Percentiles rank a stretch among this genome's conserved stretches.
These are phyloP conservation scores for Pyracantha coccinea DNA, from an alignment of 331 rosid genomes.

Conservation along the genomic window DNA sequence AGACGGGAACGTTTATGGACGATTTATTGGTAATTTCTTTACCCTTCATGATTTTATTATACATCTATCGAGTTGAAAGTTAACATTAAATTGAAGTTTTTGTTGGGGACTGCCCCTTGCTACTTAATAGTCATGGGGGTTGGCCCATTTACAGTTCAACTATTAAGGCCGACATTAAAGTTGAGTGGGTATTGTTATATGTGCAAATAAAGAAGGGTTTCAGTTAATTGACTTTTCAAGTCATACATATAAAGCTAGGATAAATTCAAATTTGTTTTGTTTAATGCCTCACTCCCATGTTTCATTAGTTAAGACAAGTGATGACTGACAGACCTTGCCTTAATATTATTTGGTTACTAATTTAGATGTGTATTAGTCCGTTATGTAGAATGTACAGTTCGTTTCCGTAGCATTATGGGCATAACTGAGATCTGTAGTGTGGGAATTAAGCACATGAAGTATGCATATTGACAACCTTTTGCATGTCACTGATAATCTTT, in stretches of 20 bases:
- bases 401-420: not conserved
- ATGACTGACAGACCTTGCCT: not conserved
- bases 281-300: not conserved
- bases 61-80: not conserved
- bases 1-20: slow-evolving; percentile 58
- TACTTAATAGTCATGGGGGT: no score
- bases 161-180: no score
- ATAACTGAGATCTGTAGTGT: not conserved
- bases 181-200: no score
- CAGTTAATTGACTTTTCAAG: no score
- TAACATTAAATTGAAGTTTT: not conserved
- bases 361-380: not conserved
- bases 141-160: no score
- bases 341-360: not conserved
- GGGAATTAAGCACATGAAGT: not conserved
- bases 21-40: slow-evolving; percentile 49
- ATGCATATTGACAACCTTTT: not conserved
- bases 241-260: no score
- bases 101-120: no score
- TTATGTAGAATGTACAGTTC: not conserved
- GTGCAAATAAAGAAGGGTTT: no score
- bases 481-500: not conserved
- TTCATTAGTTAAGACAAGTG: not conserved
- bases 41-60: not conserved
- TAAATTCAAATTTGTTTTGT: not conserved